Conservation (phyloP, 23 red algal genomes). For the Porphyridium purpureum region DNA sequence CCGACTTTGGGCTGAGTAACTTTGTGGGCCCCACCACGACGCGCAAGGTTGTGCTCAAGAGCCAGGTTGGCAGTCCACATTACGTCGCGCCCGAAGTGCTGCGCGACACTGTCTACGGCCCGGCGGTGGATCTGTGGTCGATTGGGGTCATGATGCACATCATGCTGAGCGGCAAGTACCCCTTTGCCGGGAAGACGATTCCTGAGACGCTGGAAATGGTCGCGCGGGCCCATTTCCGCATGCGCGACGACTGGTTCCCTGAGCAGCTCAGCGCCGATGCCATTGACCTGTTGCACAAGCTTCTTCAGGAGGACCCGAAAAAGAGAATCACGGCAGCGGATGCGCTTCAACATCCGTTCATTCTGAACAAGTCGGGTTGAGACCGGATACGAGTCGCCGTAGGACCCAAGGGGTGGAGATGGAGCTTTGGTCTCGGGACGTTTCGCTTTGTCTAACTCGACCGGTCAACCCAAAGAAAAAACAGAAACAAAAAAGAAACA, state of each 20-base stretch:
- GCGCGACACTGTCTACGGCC: constrained; percentile 37
- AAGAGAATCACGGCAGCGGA: constrained; percentile 60
- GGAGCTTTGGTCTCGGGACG: no score
- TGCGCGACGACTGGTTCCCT: constrained; percentile 30
- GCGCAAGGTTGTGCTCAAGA: constrained; percentile 51
- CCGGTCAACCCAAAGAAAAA: no score
- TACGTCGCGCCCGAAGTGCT: constrained; percentile 91
- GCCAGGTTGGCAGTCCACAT: constrained; percentile 67
- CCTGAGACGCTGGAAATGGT: constrained; percentile 72
- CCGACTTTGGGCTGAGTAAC: constrained; percentile 85
- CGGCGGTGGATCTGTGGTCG: constrained; percentile 80
- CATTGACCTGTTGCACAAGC: constrained; percentile 47
- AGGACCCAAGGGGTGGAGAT: no score
- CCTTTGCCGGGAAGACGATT: constrained; percentile 75
- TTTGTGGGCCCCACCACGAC: constrained; percentile 52
- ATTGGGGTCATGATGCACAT: constrained; percentile 88
- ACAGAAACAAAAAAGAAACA: no score
- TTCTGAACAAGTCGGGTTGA: no score
- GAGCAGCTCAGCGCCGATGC: constrained; percentile 60
- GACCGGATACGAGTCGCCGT: no score
- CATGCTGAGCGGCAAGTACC: constrained; percentile 81
- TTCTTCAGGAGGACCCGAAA: constrained; percentile 69
- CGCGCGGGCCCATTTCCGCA: constrained; percentile 44
- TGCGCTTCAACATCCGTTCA: constrained; percentile 69
- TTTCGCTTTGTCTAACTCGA: no score